Conservation (phyloP, 2,329 filamentous ascomycete genomes). For the Blumeriella jaapii region DNA sequence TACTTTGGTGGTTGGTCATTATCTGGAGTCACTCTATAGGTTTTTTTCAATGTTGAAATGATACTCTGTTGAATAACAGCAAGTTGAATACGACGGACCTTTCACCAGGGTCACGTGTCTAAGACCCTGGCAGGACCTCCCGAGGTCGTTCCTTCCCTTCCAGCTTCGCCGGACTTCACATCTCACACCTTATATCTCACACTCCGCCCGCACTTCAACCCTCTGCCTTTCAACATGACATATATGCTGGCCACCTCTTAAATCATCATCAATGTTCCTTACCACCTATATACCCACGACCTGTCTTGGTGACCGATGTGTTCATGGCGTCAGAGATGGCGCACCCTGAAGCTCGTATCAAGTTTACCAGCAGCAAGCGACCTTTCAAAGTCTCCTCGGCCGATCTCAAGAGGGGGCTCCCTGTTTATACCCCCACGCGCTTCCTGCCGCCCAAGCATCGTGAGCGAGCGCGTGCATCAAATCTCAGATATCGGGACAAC, state of each 20-base stretch:
- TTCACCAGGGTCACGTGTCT: neutral
- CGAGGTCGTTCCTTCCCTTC: slow-evolving; percentile 2
- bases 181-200: neutral
- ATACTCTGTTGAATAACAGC: neutral
- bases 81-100: neutral
- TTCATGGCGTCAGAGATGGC: neutral
- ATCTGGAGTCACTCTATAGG: too few species aligned
- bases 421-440: neutral
- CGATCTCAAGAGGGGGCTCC: neutral
- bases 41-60: too few species aligned
- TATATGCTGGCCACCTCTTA: too few species aligned
- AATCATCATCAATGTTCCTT: too few species aligned
- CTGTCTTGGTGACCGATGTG: too few species aligned
- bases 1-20: too few species aligned
- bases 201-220: too few species aligned
- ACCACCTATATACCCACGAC: too few species aligned
- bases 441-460: neutral
- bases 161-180: neutral
- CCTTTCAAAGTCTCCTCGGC: neutral
- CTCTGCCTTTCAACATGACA: neutral
- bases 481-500: neutral
- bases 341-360: neutral
- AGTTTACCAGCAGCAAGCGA: neutral
- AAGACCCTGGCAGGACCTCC: neutral
- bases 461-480: neutral